These are phyloP conservation scores for Paecilomyces niveus DNA, from an alignment of 2,329 filamentous ascomycete species.

Conservation along the genomic window DNA sequence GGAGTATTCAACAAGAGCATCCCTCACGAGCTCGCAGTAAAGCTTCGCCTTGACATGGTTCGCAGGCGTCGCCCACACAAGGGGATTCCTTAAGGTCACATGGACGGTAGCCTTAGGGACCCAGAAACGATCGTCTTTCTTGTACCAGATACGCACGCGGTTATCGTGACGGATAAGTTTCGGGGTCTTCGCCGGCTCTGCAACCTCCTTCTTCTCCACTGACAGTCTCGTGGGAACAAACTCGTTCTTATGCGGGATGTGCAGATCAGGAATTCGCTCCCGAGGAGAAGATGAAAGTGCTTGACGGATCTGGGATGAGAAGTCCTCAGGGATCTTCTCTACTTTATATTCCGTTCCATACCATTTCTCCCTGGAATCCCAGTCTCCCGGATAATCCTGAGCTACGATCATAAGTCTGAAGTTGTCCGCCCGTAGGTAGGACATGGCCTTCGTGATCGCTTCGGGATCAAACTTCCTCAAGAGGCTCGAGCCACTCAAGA, in stretches of 20 bases:
- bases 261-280: conserved; percentile 62
- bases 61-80: conserved; percentile 71
- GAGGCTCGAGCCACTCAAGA: conserved; percentile 72
- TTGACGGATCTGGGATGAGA: conserved; percentile 62
- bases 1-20: conserved; percentile 84
- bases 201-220: conserved; percentile 89
- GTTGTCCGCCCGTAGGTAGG: conserved; percentile 75
- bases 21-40: conserved; percentile 78
- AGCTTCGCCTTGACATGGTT: conserved; percentile 71
- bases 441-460: conserved; percentile 67
- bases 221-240: conserved; percentile 92
- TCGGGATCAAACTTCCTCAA: conserved; percentile 73
- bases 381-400: conserved; percentile 73
- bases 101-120: conserved; percentile 88
- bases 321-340: conserved; percentile 69
- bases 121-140: conserved; percentile 98
- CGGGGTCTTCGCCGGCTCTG: conserved; percentile 64
- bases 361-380: conserved; percentile 90
- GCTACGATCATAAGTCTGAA: conserved; percentile 79
- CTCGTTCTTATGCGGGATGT: conserved; percentile 87
- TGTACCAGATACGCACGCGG: conserved; percentile 81
- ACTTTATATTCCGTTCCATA: conserved; percentile 91
- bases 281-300: conserved; percentile 54
- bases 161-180: conserved; percentile 80
- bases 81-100: conserved; percentile 69